These are phyloP conservation scores for Lentinula guzmanii DNA, from an alignment of 768 basidiomycete genomes.

Conservation along the genomic window DNA sequence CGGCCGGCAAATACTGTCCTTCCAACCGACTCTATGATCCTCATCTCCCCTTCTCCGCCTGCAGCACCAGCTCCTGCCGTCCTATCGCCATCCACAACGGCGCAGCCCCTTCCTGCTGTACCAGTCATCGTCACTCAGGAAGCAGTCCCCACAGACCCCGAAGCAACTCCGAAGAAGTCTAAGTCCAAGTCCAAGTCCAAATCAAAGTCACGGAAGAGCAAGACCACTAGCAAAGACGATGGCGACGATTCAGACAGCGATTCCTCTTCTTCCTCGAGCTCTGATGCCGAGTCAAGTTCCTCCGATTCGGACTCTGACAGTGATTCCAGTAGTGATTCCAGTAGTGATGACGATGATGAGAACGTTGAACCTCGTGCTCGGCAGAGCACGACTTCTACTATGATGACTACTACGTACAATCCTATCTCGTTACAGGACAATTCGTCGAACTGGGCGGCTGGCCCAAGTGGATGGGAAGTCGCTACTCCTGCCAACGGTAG, in stretches of 20 bases:
- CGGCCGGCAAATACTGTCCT: not conserved
- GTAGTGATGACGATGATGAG: conserved; percentile 7
- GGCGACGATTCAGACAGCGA: not conserved
- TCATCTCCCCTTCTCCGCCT: not conserved
- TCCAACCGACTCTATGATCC: not conserved
- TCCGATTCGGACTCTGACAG: conserved; percentile 7
- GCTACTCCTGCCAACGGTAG: not conserved
- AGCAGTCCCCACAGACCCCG: not conserved
- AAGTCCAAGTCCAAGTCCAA: not conserved
- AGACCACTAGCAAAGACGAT: not conserved
- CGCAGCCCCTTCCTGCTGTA: not conserved
- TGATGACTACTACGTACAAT: not conserved
- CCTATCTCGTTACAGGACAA: not conserved
- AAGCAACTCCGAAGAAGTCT: not conserved
- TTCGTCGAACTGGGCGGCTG: not conserved
- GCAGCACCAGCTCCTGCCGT: not conserved
- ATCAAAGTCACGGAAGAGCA: conserved; percentile 2
- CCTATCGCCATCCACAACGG: not conserved
- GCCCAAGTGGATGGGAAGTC: not conserved
- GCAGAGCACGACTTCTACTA: not conserved
- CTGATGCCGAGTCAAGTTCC: not conserved
- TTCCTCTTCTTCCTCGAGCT: not conserved
- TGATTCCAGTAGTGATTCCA: not conserved
- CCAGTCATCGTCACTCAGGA: not conserved
- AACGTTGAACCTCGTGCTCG: conserved; percentile 1